Evolutionary conservation across 75 land plant species (phyloP).

Genomic region (Azolla pinnata): DNA sequence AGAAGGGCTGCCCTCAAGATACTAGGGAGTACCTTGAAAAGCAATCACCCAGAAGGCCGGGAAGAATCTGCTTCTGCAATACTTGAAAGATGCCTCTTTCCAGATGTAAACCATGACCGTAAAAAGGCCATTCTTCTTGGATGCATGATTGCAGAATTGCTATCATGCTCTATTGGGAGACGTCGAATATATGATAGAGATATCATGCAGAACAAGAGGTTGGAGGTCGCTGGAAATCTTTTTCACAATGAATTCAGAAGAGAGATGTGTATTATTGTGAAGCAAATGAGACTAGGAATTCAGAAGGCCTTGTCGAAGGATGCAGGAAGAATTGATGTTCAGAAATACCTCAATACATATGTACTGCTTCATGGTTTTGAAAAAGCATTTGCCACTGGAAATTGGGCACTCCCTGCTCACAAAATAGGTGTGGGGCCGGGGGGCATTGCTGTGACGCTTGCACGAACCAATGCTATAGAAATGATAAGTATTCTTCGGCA

Average conservation of each 20-base stretch:
- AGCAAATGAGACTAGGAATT: conserved; percentile 41
- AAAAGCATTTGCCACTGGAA: conserved; percentile 71
- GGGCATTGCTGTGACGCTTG: conserved; percentile 72
- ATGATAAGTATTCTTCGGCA: conserved; percentile 58
- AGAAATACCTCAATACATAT: conserved; percentile 41
- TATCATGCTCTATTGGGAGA: conserved; percentile 42
- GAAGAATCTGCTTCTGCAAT: conserved; percentile 34
- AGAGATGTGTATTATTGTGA: conserved; percentile 44
- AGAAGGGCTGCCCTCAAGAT: conserved; percentile 3
- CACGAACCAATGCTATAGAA: conserved; percentile 70
- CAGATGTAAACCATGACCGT: conserved; percentile 19
- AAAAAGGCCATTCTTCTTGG: conserved; percentile 64
- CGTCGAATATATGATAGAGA: conserved; percentile 55
- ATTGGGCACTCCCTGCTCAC: conserved; percentile 50
- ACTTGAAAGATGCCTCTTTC: conserved; percentile 35
- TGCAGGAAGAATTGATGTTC: conserved; percentile 1
- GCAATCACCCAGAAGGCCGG: conserved; percentile 10
- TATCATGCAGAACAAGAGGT: conserved; percentile 66
- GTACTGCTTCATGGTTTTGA: conserved; percentile 61
- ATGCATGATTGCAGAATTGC: conserved; percentile 63
- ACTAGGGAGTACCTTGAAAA: conserved; percentile 21
- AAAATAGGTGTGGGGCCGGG: conserved; percentile 37
- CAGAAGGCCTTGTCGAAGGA: conserved; percentile 53
- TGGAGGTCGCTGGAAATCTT: conserved; percentile 69
- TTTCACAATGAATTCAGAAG: conserved; percentile 47